Base-by-base conservation (phyloP, 352 stramenopile genomes). In the Phytophthora pisi region DNA sequence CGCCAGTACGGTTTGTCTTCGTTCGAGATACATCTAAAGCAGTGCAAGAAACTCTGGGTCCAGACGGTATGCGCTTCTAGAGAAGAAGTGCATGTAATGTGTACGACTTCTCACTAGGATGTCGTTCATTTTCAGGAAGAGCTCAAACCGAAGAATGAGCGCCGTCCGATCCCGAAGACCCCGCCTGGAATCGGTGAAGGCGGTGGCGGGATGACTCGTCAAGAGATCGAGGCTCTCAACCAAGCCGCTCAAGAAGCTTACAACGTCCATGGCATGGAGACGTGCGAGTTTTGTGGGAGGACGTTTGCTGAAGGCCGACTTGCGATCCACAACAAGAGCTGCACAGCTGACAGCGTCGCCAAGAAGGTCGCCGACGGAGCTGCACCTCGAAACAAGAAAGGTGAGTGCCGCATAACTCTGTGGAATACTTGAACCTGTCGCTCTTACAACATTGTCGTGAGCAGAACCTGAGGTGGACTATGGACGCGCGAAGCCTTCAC, bases 1-100 rank as follows among this genome's bases (percentile, higher is more conserved):
- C 80, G 86, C 0, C 84, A 94, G 42, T 94, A 94, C 52, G 86
- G 84, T 0, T 70, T 92, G 23, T 92, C 84, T 11, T 93, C 86
- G 13, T 93, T 93, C 57, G 84, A 94, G 8, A 94, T 94, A 56
- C 86, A 94, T 51, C 65, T 94, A 38, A 92, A 92, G 68, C 86
- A 94, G 46, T 94, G 86, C 77, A 94, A 94, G 65, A 90, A 92
- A 50, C 64, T 94, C 2, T 94, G 84, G 71, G 68, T 92, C 43
- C 70, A 84, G 6, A 81, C 90, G 77, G 78, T 88, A 59, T 4
- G 4, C 30, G 15, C 28, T 20, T 20, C 20, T 20, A 20, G 20
- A 20, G 20, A 20, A 20, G 18, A 8, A 23, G 13, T 30, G n/a
- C n/a, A 46, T 46, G 28, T n/a, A 18, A 45, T 24, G 16, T 46